Conservation (phyloP, 2,329 filamentous ascomycete species). For the Colletotrichum musae region DNA sequence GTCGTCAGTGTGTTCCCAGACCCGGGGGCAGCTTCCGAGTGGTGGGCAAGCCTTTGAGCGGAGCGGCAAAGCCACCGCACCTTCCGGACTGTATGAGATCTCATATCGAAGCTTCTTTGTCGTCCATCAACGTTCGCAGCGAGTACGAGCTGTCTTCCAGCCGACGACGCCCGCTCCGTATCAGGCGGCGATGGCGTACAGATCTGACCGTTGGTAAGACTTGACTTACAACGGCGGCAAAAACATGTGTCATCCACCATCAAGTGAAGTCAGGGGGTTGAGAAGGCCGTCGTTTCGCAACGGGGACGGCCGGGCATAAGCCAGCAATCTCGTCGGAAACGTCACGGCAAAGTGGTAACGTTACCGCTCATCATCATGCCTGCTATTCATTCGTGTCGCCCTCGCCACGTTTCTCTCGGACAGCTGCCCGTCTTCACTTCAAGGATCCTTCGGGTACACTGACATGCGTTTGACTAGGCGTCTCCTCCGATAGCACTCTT, state of each 20-base stretch:
- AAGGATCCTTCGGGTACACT: too few relatives aligned
- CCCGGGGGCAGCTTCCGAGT: conserved; percentile 15
- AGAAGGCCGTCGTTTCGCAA: not conserved
- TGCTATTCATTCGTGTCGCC: too few relatives aligned
- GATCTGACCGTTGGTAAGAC: not conserved
- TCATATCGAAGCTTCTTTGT: not conserved
- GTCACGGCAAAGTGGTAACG: too few relatives aligned
- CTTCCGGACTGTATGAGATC: not conserved
- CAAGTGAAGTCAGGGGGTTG: not conserved
- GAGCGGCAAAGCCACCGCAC: not conserved
- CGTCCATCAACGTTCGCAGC: not conserved
- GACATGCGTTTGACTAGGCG: too few relatives aligned
- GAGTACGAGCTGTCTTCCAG: not conserved
- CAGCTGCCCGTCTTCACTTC: too few relatives aligned
- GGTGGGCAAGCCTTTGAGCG: not conserved
- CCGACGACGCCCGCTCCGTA: too few relatives aligned
- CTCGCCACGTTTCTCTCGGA: too few relatives aligned
- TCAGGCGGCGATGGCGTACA: not conserved
- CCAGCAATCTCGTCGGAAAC: too few relatives aligned
- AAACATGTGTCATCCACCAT: not conserved
- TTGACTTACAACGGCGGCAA: not conserved
- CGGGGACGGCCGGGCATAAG: too few relatives aligned
- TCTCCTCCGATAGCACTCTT: too few relatives aligned
- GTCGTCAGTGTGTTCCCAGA: not conserved
- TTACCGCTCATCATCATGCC: too few relatives aligned